Base-by-base conservation (phyloP, 1,284 basidiomycete genomes). In the Pseudozyma thailandica region DNA sequence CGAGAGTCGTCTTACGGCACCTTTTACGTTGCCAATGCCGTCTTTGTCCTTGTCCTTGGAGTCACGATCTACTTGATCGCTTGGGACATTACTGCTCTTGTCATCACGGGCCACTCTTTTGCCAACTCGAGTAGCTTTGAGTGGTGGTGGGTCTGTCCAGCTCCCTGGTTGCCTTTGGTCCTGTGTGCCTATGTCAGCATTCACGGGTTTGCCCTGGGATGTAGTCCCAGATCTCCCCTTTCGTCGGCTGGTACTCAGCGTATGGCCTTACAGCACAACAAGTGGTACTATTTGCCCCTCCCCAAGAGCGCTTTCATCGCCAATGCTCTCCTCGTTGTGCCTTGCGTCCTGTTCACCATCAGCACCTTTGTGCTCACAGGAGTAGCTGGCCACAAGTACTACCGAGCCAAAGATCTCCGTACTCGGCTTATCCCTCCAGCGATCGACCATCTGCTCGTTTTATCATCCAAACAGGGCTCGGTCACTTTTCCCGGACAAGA, bases 141-240 rank as follows among this genome's bases (percentile, higher is more conserved):
- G n/a, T 63, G 55, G 55, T 47, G 38, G 43, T 70, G 66, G 59
- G 16, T 63, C 15, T 37, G 59, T n/a, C 66, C 66, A n/a, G 23
- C 54, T 8, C 66, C 66, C 6, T 70, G 59, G 56, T 15, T 44
- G 30, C 51, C 63, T 4, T 26, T 65, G 3, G 48, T 52, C 6
- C 12, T 38, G 2, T 38, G 55, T 8, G 50, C 54, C 3, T 64
- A 54, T 21, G 39, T 54, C 15, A 64, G 62, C 47, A 38, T 58
- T 7, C 62, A 64, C 18, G 62, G 62, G 5, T 64, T 64, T 18
- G 37, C 33, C 0, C 23, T 58, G 2, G 62, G 62, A 0, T 58
- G 55, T 31, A 58, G 55, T n/a, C 62, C 62, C 6, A 21, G 42
- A 0, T 58, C 54, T 1, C 55, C 62, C 1, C 42, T 58, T 16